Percentiles rank a stretch among this genome's conserved stretches.
Evolutionary conservation across 2,329 filamentous ascomycete species (phyloP).

Genomic region (Penicillium expansum): DNA sequence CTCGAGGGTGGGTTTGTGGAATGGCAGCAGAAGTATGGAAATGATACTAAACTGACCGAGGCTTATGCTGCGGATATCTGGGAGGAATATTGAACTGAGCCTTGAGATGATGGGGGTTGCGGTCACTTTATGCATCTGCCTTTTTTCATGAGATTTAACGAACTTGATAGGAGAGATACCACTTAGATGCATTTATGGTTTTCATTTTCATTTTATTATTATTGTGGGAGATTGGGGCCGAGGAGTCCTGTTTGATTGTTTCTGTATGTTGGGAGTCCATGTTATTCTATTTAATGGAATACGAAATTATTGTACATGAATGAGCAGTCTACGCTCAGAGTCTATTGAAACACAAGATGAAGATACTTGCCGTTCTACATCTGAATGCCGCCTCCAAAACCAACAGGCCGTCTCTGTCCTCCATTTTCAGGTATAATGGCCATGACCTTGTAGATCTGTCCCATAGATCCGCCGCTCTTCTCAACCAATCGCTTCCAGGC

Average conservation of each 20-base stretch:
- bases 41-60: constrained; percentile 77
- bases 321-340: neutral
- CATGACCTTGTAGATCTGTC: constrained; percentile 88
- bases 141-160: constrained; percentile 6
- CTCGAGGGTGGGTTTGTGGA: constrained; percentile 79
- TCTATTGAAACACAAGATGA: neutral
- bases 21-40: constrained; percentile 81
- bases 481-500: constrained; percentile 85
- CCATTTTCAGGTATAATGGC: constrained; percentile 81
- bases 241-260: neutral
- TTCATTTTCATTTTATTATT: neutral
- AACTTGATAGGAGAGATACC: constrained; percentile 15
- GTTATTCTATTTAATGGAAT: neutral
- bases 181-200: neutral
- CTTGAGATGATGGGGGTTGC: neutral
- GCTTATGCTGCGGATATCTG: constrained; percentile 82
- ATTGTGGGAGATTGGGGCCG: neutral
- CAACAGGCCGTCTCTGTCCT: constrained; percentile 73
- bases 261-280: neutral
- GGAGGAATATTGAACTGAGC: constrained; percentile 51
- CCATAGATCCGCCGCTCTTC: constrained; percentile 80
- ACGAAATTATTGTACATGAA: constrained; percentile 2
- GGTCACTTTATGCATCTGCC: neutral
- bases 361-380: constrained; percentile 17
- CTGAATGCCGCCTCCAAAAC: constrained; percentile 72